These are phyloP conservation scores for Thelonectria blattea DNA, from an alignment of 2,329 filamentous ascomycete species.

Conservation along the genomic window DNA sequence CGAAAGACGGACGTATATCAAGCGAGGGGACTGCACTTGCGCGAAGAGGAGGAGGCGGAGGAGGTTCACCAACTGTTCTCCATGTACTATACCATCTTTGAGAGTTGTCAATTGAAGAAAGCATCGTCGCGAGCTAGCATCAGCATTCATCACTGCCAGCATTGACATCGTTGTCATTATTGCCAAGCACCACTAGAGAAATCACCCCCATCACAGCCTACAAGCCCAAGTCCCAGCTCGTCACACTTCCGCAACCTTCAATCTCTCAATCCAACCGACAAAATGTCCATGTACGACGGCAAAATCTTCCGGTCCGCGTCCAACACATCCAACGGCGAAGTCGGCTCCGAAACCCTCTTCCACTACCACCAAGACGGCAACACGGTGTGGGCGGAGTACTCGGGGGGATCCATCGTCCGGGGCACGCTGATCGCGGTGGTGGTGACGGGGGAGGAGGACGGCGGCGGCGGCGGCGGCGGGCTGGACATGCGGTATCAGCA, in stretches of 20 bases:
- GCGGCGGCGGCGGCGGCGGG: no score
- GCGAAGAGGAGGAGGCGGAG: slow-evolving; percentile 12
- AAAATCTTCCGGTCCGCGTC: slow-evolving; percentile 26
- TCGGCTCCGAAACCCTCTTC: slow-evolving; percentile 32
- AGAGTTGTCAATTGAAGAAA: slow-evolving; percentile 21
- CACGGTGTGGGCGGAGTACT: slow-evolving; percentile 39
- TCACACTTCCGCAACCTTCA: background rate
- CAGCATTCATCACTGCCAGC: no score
- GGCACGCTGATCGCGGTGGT: slow-evolving; percentile 33
- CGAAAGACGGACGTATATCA: slow-evolving; percentile 14
- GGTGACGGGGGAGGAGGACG: slow-evolving; percentile 24
- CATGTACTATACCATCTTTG: slow-evolving; percentile 23
- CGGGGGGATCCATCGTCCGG: slow-evolving; percentile 31
- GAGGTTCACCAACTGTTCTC: slow-evolving; percentile 18
- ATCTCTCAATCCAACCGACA: background rate
- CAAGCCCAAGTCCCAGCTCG: no score
- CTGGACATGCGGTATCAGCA: slow-evolving; percentile 40
- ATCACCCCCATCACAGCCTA: background rate
- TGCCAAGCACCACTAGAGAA: background rate
- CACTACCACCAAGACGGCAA: slow-evolving; percentile 37
- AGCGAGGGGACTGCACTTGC: slow-evolving; percentile 14
- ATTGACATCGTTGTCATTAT: no score
- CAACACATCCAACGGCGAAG: slow-evolving; percentile 35
- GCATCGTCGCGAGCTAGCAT: slow-evolving; percentile 22
- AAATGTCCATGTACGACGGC: slow-evolving; percentile 25